These are phyloP conservation scores for Cudoniella acicularis DNA, from an alignment of 495 filamentous ascomycete species.

Conservation along the genomic window DNA sequence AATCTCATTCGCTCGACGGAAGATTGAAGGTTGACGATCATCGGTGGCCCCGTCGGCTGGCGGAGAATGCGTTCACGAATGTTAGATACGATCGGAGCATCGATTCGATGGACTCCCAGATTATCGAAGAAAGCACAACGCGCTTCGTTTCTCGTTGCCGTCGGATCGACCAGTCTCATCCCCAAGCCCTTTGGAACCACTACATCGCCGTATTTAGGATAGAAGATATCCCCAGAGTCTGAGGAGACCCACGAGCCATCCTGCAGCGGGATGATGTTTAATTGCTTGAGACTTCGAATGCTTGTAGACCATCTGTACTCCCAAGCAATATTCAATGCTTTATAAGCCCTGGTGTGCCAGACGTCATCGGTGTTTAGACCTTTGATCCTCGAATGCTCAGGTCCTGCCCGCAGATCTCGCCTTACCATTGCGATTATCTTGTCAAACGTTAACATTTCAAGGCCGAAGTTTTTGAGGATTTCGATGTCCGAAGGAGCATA, in stretches of 20 bases:
- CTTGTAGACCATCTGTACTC: constrained; percentile 3
- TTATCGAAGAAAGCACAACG: background rate
- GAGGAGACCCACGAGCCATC: constrained; percentile 6
- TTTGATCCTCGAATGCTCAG: background rate
- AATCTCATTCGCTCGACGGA: constrained; percentile 29
- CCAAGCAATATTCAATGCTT: constrained; percentile 11
- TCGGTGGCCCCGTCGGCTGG: background rate
- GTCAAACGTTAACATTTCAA: background rate
- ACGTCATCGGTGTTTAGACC: constrained; percentile 2
- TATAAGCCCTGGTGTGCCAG: constrained; percentile 20
- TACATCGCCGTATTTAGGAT: background rate
- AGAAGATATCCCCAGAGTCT: background rate
- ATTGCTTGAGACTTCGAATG: constrained; percentile 24
- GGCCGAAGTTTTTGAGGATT: constrained; percentile 7
- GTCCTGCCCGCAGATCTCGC: constrained; percentile 10
- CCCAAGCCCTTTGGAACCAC: background rate
- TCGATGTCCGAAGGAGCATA: constrained; percentile 13
- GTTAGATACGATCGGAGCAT: constrained; percentile 1
- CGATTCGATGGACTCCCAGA: constrained; percentile 3
- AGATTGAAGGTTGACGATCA: background rate
- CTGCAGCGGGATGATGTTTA: constrained; percentile 7
- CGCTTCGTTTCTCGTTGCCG: background rate
- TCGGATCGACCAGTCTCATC: background rate
- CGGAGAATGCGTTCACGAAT: background rate
- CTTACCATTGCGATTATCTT: constrained; percentile 13